Percentiles rank a stretch among this genome's conserved stretches.
Conservation (phyloP, 2,329 filamentous ascomycete species). For the Claviceps quebecensis region DNA sequence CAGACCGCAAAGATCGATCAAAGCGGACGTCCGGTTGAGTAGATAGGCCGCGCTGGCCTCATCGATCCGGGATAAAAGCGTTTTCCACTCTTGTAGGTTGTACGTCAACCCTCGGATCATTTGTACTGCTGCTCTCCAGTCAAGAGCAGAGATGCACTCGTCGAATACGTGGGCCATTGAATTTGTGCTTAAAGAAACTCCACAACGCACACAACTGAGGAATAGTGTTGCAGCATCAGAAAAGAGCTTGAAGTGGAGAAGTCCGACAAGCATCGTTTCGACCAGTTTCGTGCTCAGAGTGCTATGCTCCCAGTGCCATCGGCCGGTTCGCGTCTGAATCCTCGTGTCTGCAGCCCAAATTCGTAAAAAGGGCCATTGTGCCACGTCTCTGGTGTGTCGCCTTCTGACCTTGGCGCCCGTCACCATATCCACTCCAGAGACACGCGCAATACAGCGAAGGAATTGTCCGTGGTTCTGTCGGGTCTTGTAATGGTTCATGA, state of each 20-base stretch:
- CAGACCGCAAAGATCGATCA: constrained; percentile 25
- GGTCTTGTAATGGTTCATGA: constrained; percentile 36
- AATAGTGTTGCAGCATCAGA: constrained; percentile 30
- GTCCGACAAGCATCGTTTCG: constrained; percentile 31
- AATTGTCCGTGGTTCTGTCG: constrained; percentile 28
- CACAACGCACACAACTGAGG: constrained; percentile 22
- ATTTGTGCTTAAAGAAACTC: constrained; percentile 17
- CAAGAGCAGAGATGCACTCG: constrained; percentile 26
- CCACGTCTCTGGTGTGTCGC: constrained; percentile 19
- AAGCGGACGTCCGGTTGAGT: constrained; percentile 17
- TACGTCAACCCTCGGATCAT: constrained; percentile 17
- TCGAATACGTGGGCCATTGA: constrained; percentile 26
- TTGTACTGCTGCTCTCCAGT: constrained; percentile 23
- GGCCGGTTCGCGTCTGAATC: constrained; percentile 14
- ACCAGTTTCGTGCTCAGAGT: constrained; percentile 25
- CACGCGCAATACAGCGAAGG: constrained; percentile 28
- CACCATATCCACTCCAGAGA: constrained; percentile 28
- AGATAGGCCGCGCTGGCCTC: constrained; percentile 13
- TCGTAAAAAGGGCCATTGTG: constrained; percentile 12
- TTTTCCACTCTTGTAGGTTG: constrained; percentile 13
- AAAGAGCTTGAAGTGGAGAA: constrained; percentile 33
- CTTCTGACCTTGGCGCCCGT: constrained; percentile 26
- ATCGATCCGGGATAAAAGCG: constrained; percentile 12
- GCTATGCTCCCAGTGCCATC: constrained; percentile 27
- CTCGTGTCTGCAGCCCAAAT: constrained; percentile 15